Base-by-base conservation (phyloP, 2,329 filamentous ascomycete genomes). In the Byssochlamys sp. region DNA sequence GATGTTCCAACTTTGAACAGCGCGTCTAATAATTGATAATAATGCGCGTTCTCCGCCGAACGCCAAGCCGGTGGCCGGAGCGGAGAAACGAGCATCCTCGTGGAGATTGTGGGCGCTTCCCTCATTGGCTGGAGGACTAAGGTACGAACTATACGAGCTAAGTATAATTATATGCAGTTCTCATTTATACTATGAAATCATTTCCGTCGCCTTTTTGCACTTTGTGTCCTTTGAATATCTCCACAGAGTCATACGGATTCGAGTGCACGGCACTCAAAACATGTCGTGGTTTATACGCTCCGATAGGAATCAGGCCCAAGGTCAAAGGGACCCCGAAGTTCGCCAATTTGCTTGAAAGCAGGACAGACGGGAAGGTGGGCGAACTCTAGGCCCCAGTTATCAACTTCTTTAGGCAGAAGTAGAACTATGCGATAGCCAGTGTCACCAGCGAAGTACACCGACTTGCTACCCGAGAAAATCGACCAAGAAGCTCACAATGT, bases 281-380 rank as follows among this genome's bases (percentile, higher is more conserved):
- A 64, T 69, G 77, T 14, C 65, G 59, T 49, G 65, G 66, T 60
- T 81, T 78, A 74, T 95, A 95, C 1, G 90, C 90, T 58, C 90
- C 90, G 63, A 95, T 95, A 51, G 90, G 90, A 63, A 95, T 90
- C 54, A 95, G 75, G 75, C 0, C 90, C 90, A 6, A 95, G 80
- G 70, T 95, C 89, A 67, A 95, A 94, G 0, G 89, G 88, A 0
- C 90, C 90, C 50, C 89, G 80, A 51, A 85, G 78, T 12, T 82
- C 74, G 59, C 90, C 90, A 64, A 95, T 91, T 69, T 91, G 80
- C 59, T 81, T 80, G 76, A 95, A 95, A 54, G 90, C 88, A 3
- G 90, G 90, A 69, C 88, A 91, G 45, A 78, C 75, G 7, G 90
- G 89, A 1, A 69, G 58, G 52, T 84, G 73, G n/a, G 83, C 77